Percentiles rank a stretch among this genome's conserved stretches.
Conservation (phyloP, 352 stramenopile species). For the Globisporangium cederbergense region DNA sequence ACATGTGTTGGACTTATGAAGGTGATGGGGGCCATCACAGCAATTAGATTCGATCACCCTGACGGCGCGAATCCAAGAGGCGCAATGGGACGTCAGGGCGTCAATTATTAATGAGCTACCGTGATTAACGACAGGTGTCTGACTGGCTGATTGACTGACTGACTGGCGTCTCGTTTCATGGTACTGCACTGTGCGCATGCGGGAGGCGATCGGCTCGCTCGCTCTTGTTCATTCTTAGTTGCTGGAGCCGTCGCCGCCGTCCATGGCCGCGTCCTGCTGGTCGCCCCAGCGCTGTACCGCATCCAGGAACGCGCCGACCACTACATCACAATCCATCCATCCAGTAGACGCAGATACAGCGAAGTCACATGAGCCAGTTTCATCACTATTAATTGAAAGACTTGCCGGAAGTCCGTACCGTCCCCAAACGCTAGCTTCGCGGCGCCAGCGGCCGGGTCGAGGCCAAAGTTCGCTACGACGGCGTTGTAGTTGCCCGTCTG, state of each 20-base stretch:
- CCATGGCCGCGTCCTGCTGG: slow-evolving; percentile 47
- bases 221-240: slow-evolving; percentile 1
- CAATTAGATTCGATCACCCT: slow-evolving; percentile 3
- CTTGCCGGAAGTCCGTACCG: slow-evolving; percentile 32
- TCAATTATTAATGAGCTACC: no score
- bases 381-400: background rate
- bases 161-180: background rate
- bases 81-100: background rate
- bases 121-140: no score
- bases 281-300: slow-evolving; percentile 78
- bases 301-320: slow-evolving; percentile 71
- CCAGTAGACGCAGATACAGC: background rate
- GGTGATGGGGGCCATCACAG: background rate
- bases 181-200: no score
- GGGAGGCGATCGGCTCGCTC: background rate
- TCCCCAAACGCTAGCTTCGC: slow-evolving; percentile 82
- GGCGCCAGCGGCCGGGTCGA: slow-evolving; percentile 75
- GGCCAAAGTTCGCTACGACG: slow-evolving; percentile 88
- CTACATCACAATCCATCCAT: slow-evolving; percentile 21
- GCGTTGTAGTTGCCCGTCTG: slow-evolving; percentile 90
- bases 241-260: slow-evolving; percentile 5
- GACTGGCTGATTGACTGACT: background rate
- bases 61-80: background rate
- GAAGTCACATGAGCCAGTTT: background rate
- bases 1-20: background rate